Conservation (phyloP, 2,329 filamentous ascomycete species). For the Fusarium setosum region DNA sequence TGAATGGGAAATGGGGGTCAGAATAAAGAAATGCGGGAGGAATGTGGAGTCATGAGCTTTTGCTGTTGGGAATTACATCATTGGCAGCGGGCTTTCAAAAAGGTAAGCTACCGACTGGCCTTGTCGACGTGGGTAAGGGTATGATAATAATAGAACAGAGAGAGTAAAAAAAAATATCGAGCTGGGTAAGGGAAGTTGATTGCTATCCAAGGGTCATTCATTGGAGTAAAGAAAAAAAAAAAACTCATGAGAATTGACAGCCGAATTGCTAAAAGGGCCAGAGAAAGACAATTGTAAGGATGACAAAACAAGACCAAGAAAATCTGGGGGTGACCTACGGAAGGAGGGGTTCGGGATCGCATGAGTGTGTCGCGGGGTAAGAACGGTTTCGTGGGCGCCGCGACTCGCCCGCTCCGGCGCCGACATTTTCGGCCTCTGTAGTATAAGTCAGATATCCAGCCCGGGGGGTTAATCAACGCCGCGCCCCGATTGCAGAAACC, state of each 20-base stretch:
- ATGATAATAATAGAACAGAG: neutral
- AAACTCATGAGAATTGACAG: neutral
- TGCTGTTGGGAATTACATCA: slow-evolving; percentile 40
- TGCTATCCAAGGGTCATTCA: neutral
- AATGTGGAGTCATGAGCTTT: slow-evolving; percentile 35
- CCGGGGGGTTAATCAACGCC: neutral
- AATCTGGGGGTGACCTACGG: slow-evolving; percentile 54
- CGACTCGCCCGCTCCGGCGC: slow-evolving; percentile 33
- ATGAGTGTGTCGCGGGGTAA: slow-evolving; percentile 40
- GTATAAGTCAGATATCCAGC: no score
- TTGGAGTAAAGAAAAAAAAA: neutral
- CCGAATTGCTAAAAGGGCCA: neutral
- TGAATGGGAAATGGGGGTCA: neutral
- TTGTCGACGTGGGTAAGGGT: slow-evolving; percentile 7
- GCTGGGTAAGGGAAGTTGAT: slow-evolving; percentile 1
- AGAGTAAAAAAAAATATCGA: neutral
- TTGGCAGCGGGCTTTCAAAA: slow-evolving; percentile 21
- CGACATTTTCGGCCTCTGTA: slow-evolving; percentile 27
- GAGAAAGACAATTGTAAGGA: neutral
- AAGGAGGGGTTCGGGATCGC: slow-evolving; percentile 62
- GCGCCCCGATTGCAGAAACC: neutral
- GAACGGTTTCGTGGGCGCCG: slow-evolving; percentile 31
- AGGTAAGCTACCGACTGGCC: neutral
- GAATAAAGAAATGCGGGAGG: slow-evolving; percentile 27
- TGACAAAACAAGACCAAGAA: neutral